Evolutionary conservation across 805 yeast species (phyloP), one percentile per base, ranked within the genome.

Genomic region (Lipomyces mesembrius): DNA sequence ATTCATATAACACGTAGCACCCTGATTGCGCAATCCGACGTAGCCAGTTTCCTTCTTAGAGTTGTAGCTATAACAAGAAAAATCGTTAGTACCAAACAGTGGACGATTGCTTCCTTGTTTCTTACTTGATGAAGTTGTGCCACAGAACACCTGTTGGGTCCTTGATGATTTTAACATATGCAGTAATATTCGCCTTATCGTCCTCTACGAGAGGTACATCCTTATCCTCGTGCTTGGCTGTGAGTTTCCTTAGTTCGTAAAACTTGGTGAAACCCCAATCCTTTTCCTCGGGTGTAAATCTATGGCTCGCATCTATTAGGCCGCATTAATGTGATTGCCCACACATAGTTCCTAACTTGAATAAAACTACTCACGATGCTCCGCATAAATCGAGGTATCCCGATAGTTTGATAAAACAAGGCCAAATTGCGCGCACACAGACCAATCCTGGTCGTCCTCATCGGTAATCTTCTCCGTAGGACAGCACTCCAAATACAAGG

Each of bases 251-350:
- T 37, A 85, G 74, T 64, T 89, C 94, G 22, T 87, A 79, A 73
- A 92, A 87, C 66, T 87, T 87, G 9, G 93, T 85, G 78, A 95
- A 95, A 34, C 99, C 99, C 99, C 99, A 95, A 77, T 95, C 99
- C 0, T 91, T 85, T 63, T 91, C 96, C 58, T 82, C 80, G 9
- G 86, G 82, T 71, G 83, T 85, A 79, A 91, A 95, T 69, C 99
- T 81, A 76, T 92, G 97, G 65, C 85, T 85, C 0, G 97, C 89
- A 7, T 84, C 66, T 63, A 62, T 27, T 8, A 51, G n/a, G 27
- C 9, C 55, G 12, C 34, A 22, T 52, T 52, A 29, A 17, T 12
- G 17, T 12, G 34, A 52, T 52, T 20, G n/a, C 55, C 27, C 11
- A 17, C 12, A 12, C 12, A 29, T 57, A 34, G 22, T 9, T 34